phyloP scores from a whole-genome alignment of 2,329 filamentous ascomycete species.

The Aureobasidium namibiae region DNA sequence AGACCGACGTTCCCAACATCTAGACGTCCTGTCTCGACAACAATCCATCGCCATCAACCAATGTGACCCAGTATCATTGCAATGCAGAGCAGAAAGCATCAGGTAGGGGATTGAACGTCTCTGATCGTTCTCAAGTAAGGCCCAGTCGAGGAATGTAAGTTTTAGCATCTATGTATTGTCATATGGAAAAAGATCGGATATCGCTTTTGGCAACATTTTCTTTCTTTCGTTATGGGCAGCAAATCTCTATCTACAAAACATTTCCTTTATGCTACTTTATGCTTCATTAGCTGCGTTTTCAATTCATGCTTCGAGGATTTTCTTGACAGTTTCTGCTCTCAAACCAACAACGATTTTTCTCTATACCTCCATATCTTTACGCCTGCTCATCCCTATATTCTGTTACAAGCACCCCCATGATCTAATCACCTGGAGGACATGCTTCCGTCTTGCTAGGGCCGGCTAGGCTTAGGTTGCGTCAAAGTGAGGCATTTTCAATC shows the following conservation, averaged over 20 bases:
- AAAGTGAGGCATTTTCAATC: background rate
- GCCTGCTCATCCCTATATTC: background rate
- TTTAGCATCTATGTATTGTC: too few relatives aligned
- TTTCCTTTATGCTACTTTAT: background rate
- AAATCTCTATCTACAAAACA: background rate
- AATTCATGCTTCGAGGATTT: background rate
- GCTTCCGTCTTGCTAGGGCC: background rate
- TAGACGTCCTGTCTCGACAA: background rate
- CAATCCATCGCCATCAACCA: background rate
- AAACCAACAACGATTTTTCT: background rate
- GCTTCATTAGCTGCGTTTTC: background rate
- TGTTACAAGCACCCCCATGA: background rate
- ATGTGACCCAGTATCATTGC: background rate
- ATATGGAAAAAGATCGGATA: too few relatives aligned
- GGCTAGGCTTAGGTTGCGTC: background rate
- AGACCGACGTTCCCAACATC: background rate
- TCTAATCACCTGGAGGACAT: too few relatives aligned
- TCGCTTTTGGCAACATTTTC: too few relatives aligned
- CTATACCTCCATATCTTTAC: background rate
- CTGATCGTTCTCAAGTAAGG: too few relatives aligned
- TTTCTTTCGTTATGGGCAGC: background rate
- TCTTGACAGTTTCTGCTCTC: background rate
- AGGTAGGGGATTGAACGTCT: background rate
- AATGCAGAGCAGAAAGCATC: too few relatives aligned
- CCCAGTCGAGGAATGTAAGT: too few relatives aligned